These are phyloP conservation scores for Buxus sempervirens DNA, from an alignment of 164 flowering plant species.

Conservation along the genomic window DNA sequence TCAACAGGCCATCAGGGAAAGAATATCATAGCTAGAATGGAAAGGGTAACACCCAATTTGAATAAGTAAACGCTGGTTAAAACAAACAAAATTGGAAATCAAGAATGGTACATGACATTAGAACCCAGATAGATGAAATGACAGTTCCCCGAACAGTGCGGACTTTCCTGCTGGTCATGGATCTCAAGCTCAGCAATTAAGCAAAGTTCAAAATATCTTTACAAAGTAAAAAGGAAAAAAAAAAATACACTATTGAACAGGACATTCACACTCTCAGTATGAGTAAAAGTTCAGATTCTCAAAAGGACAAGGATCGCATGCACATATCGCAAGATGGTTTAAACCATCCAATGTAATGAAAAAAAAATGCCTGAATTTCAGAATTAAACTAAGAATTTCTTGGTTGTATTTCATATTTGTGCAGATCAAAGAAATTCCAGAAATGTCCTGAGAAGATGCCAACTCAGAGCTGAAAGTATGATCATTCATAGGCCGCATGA, in stretches of 20 bases:
- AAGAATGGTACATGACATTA: background rate
- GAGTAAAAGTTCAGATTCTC: conserved; percentile 1
- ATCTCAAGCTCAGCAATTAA: conserved; percentile 9
- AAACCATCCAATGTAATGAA: background rate
- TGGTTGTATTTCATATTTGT: background rate
- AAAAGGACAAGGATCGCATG: background rate
- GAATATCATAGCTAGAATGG: background rate
- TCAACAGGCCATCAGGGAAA: background rate
- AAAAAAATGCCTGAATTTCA: no score
- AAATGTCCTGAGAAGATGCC: background rate
- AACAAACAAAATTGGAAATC: background rate
- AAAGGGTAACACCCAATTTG: background rate
- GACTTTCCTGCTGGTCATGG: background rate
- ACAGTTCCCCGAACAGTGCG: background rate
- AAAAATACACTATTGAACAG: background rate
- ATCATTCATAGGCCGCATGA: no score
- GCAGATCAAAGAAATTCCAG: conserved; percentile 2
- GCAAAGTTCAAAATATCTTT: conserved; percentile 13
- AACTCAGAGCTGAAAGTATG: background rate
- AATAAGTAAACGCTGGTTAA: background rate
- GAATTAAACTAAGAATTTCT: background rate
- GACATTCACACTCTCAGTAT: conserved; percentile 6
- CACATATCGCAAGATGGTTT: background rate
- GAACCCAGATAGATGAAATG: background rate
- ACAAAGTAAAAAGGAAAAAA: conserved; percentile 22